Percentiles rank a stretch among this genome's conserved stretches.
Evolutionary conservation across 139 green algal genomes (phyloP).

Genomic region (Zygnema circumcarinatum): DNA sequence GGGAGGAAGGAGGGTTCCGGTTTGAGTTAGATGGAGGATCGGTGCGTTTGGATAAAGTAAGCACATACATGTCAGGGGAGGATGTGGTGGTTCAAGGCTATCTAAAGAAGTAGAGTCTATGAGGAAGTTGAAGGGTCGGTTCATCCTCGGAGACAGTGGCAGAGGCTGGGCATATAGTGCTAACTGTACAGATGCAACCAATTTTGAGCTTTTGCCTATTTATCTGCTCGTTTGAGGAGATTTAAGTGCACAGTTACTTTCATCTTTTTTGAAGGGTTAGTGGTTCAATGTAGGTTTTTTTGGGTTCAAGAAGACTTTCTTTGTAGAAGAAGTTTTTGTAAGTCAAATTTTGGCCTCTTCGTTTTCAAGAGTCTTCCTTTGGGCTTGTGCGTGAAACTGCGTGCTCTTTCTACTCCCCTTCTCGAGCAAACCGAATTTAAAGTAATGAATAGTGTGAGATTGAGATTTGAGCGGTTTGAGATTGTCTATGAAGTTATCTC

Average conservation of each 20-base stretch:
- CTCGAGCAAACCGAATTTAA: too few species aligned
- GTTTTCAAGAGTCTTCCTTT: too few species aligned
- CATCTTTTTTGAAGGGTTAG: neutral
- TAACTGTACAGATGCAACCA: neutral
- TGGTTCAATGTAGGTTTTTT: too few species aligned
- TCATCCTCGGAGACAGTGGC: neutral
- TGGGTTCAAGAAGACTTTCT: too few species aligned
- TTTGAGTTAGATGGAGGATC: neutral
- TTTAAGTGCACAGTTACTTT: neutral
- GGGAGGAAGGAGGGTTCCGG: neutral
- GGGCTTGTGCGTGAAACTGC: too few species aligned
- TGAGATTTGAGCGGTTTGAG: too few species aligned
- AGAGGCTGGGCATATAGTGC: neutral
- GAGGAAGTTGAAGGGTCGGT: neutral
- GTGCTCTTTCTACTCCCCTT: too few species aligned
- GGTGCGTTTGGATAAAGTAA: neutral
- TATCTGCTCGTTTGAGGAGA: neutral
- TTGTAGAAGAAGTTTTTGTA: too few species aligned
- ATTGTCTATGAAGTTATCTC: too few species aligned
- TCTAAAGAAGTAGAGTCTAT: neutral
- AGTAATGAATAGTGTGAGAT: too few species aligned
- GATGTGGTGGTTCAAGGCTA: slow-evolving; percentile 10
- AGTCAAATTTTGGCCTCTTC: too few species aligned
- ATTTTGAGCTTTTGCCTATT: neutral
- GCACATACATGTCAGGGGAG: neutral